Evolutionary conservation across 192 early-diverging fungal genomes (phyloP).

Genomic region (Linnemannia schmuckeri): DNA sequence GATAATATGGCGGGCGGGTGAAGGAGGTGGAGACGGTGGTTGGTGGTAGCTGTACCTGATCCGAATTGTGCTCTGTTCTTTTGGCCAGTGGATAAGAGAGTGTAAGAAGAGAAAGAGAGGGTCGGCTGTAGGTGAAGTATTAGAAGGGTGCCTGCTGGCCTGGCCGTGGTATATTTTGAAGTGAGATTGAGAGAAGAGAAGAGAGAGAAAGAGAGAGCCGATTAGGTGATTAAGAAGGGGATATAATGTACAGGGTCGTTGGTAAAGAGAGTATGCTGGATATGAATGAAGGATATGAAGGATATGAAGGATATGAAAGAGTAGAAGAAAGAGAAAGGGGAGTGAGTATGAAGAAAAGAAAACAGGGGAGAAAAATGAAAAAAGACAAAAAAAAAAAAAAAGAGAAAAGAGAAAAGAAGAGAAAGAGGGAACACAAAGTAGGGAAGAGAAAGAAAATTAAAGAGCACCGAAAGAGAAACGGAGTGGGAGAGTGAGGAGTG

Average conservation of each 20-base stretch:
- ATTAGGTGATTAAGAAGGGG: neutral
- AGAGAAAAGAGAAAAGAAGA: neutral
- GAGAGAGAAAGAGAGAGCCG: neutral
- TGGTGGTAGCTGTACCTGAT: neutral
- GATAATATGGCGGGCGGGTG: neutral
- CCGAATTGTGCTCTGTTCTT: neutral
- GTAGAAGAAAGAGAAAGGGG: neutral
- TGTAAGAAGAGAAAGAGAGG: neutral
- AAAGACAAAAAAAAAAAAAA: neutral
- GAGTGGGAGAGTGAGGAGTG: neutral
- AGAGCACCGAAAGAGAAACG: neutral
- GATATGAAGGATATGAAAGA: neutral
- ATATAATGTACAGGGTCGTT: neutral
- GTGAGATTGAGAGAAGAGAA: neutral
- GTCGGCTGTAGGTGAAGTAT: neutral
- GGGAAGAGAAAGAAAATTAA: too few species aligned
- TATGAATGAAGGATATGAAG: neutral
- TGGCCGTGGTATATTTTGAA: conserved; percentile 6
- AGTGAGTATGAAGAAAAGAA: neutral
- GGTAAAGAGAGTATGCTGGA: neutral
- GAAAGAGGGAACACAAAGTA: neutral
- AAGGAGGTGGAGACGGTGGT: neutral
- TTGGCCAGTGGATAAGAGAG: neutral
- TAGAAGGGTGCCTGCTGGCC: too few species aligned
- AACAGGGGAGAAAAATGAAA: neutral